Percentiles rank a stretch among this genome's conserved stretches.
Conservation (phyloP, 2,329 filamentous ascomycete species). For the Dryadomyces sulphureus region DNA sequence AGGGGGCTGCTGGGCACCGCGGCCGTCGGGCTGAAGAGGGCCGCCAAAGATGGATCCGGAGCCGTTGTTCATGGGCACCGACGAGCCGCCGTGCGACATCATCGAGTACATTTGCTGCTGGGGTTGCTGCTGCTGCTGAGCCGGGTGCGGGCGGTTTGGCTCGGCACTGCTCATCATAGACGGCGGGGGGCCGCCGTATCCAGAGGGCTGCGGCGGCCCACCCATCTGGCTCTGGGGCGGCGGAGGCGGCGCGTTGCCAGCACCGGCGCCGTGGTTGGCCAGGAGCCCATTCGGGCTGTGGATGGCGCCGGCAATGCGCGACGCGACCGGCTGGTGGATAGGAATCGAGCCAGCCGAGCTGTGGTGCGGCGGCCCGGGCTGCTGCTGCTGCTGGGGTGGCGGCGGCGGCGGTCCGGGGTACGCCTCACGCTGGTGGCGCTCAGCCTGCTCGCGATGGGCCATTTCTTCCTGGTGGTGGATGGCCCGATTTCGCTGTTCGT, state of each 20-base stretch:
- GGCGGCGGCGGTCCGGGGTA: constrained; percentile 20
- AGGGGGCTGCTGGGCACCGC: constrained; percentile 43
- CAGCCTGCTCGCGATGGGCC: constrained; percentile 35
- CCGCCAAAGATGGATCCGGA: constrained; percentile 55
- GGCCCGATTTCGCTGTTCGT: constrained; percentile 29
- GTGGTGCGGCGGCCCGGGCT: constrained; percentile 58
- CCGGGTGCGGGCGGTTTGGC: constrained; percentile 13
- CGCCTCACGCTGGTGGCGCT: constrained; percentile 47
- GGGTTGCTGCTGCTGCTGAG: constrained; percentile 8
- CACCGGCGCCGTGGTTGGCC: constrained; percentile 45
- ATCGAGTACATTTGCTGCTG: constrained; percentile 45
- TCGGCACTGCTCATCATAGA: constrained; percentile 35
- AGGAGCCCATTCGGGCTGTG: constrained; percentile 86
- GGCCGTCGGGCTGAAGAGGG: constrained; percentile 47
- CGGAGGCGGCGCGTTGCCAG: constrained; percentile 20
- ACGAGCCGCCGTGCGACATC: constrained; percentile 27
- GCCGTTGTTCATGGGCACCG: constrained; percentile 35
- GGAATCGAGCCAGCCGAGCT: constrained; percentile 79
- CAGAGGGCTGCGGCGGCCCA: constrained; percentile 25
- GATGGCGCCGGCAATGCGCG: constrained; percentile 64
- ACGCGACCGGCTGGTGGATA: constrained; percentile 86
- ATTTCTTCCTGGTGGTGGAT: constrained; percentile 30
- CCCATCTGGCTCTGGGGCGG: constrained; percentile 37
- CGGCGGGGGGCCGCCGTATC: constrained; percentile 37
- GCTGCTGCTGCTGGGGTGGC: constrained; percentile 16